Evolutionary conservation across 2,329 filamentous ascomycete genomes (phyloP).

Genomic region (Colletotrichum cordylinicola): DNA sequence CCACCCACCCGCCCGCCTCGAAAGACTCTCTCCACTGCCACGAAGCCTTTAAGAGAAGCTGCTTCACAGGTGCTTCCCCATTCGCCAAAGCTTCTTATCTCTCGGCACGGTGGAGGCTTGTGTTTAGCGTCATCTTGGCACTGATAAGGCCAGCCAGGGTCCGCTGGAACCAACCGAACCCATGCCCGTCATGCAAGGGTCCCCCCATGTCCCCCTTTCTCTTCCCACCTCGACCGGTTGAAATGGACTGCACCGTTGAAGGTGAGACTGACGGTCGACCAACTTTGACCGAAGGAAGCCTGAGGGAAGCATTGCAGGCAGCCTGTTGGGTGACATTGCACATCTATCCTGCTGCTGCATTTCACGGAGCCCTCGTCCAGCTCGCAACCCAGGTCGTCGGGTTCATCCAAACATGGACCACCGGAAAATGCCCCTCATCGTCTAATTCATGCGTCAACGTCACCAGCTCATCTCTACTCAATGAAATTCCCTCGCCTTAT

Average conservation of each 20-base stretch:
- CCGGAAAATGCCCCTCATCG: not conserved
- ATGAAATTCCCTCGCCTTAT: not conserved
- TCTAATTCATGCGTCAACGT: not conserved
- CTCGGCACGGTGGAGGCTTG: not conserved
- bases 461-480: not conserved
- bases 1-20: not conserved
- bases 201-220: not conserved
- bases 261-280: not conserved
- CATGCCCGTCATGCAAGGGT: not conserved
- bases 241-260: not conserved
- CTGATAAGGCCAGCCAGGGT: conserved; percentile 19
- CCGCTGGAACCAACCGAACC: not conserved
- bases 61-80: not conserved
- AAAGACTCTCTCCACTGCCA: not conserved
- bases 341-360: not conserved
- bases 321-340: not conserved
- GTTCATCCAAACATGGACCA: not conserved
- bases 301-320: not conserved
- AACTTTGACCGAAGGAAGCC: not conserved
- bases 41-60: conserved; percentile 13
- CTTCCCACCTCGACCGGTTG: not conserved
- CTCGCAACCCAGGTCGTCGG: not conserved
- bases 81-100: conserved; percentile 21
- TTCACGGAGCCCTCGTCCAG: not conserved
- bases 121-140: conserved; percentile 11